Base-by-base conservation (phyloP, 495 filamentous ascomycete genomes). In the Penicillium antarcticum region DNA sequence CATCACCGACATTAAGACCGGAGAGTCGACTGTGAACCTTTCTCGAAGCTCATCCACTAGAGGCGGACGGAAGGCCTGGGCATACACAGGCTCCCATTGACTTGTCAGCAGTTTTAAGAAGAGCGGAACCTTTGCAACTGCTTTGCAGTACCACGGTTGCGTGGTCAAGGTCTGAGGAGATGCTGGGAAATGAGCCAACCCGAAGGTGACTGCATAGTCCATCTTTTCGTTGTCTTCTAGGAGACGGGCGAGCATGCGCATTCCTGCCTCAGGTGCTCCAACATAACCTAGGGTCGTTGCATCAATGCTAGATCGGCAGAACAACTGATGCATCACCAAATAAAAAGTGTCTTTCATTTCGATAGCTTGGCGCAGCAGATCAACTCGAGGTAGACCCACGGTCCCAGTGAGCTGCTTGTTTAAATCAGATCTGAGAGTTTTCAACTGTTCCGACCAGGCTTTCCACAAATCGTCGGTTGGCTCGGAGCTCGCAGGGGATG, bases 241-340 rank as follows among this genome's bases (percentile, higher is more conserved):
- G 19, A 46, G 48, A 52, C 26, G 47, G 24, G 39, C 10, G 1
- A 51, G 40, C 11, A 14, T 19, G 4, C 19, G 1, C 19, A 44
- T 37, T 21, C 31, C 39, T 11, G 17, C 8, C 13, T 21, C n/a
- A 1, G 37, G 8, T 14, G 26, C 36, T 62, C 51, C 12, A 47
- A 42, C 13, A 56, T 51, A 4, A 53, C 24, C 2, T 35, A 51
- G 26, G 5, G 41, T 32, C 10, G 6, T 35, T n/a, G 47, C 18
- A 17, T 55, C 51, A 29, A 48, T 35, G 26, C 66, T 68, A 71
- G 75, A 79, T 12, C 79, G 57, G 60, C 82, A 87, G 60, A 81
- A 89, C 1, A 88, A 48, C 52, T 89, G 87, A 66, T 92, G 88
- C 5, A 89, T 60, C 10, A 72, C 72, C 42, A 91, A 39, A 58